phyloP scores from a whole-genome alignment of 2,329 filamentous ascomycete species.

The Alternaria novae-zelandiae region DNA sequence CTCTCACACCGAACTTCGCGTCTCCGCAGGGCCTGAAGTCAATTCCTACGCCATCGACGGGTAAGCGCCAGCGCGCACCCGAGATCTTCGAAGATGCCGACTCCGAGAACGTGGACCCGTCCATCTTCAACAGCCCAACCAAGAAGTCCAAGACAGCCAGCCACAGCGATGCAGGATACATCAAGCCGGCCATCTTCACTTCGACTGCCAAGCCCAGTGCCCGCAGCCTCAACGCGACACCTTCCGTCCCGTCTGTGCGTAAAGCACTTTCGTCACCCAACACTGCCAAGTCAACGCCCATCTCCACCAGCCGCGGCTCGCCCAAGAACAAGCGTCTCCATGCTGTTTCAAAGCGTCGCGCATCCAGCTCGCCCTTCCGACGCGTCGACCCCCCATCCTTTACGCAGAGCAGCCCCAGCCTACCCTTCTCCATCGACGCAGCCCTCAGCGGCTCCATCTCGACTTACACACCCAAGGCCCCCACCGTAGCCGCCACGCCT shows the following conservation, averaged over 20 bases:
- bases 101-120: conserved; percentile 66
- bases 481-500: conserved; percentile 40
- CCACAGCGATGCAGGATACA: conserved; percentile 34
- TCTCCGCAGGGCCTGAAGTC: conserved; percentile 38
- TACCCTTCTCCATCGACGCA: conserved; percentile 84
- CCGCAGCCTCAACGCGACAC: conserved; percentile 34
- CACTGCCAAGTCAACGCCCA: conserved; percentile 52
- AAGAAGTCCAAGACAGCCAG: conserved; percentile 59
- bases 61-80: conserved; percentile 55
- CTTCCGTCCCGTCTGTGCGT: conserved; percentile 38
- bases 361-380: conserved; percentile 64
- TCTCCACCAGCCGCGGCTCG: conserved; percentile 70
- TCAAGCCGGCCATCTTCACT: conserved; percentile 49
- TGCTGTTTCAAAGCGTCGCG: conserved; percentile 72
- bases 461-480: conserved; percentile 60
- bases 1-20: conserved; percentile 42
- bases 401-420: conserved; percentile 51
- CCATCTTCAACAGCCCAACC: conserved; percentile 56
- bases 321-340: conserved; percentile 74
- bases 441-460: conserved; percentile 79
- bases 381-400: conserved; percentile 76
- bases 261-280: conserved; percentile 52
- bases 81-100: conserved; percentile 57
- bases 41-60: conserved; percentile 33
- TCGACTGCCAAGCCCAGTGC: conserved; percentile 33